phyloP scores from a whole-genome alignment of 768 basidiomycete species.

The Lyophyllum decastes region DNA sequence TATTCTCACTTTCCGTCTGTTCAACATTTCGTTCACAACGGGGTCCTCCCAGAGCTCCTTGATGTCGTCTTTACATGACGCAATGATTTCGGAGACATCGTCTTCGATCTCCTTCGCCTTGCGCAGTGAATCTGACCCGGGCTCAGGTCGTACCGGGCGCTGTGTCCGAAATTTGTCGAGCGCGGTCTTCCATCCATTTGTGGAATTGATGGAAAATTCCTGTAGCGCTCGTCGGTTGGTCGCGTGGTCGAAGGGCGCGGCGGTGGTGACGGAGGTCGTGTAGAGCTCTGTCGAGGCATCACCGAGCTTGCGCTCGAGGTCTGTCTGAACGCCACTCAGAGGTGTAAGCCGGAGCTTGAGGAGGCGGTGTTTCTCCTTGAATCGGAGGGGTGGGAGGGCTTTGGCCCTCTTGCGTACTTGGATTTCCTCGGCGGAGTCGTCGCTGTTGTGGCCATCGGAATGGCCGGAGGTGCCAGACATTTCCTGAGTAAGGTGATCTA shows the following conservation, averaged over 20 bases:
- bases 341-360: slow-evolving; percentile 61
- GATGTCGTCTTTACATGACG: slow-evolving; percentile 66
- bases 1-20: slow-evolving; percentile 51
- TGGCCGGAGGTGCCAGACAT: slow-evolving; percentile 39
- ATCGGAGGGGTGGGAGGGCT: slow-evolving; percentile 44
- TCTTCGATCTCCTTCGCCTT: slow-evolving; percentile 48
- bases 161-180: slow-evolving; percentile 53
- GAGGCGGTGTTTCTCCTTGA: slow-evolving; percentile 63
- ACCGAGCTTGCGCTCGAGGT: slow-evolving; percentile 63
- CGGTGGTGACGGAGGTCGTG: slow-evolving; percentile 37
- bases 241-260: slow-evolving; percentile 39
- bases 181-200: slow-evolving; percentile 66
- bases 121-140: slow-evolving; percentile 14
- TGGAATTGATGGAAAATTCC: slow-evolving; percentile 64
- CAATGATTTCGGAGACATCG: slow-evolving; percentile 58
- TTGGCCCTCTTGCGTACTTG: slow-evolving; percentile 33
- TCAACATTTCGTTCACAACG: slow-evolving; percentile 60
- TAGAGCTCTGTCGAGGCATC: slow-evolving; percentile 55
- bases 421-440: slow-evolving; percentile 45
- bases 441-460: slow-evolving; percentile 26
- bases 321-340: slow-evolving; percentile 54
- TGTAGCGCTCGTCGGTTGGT: slow-evolving; percentile 29
- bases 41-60: slow-evolving; percentile 69
- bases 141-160: slow-evolving; percentile 28
- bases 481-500: slow-evolving; percentile 58